Evolutionary conservation across 2,329 filamentous ascomycete genomes (phyloP), one percentile per base, ranked within the genome.

Genomic region (Fusarium sp.): DNA sequence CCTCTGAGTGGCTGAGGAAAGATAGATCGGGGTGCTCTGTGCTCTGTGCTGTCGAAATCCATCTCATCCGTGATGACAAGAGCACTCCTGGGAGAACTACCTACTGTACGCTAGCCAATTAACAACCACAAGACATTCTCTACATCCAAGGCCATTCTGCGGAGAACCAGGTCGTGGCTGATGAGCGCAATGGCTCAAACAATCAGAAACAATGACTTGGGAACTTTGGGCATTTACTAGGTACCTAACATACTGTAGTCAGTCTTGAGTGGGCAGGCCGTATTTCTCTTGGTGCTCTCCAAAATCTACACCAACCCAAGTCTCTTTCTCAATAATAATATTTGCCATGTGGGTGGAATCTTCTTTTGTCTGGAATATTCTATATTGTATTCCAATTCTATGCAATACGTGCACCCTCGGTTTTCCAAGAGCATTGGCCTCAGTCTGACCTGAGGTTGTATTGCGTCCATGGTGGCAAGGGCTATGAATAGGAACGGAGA

Each of bases 401-500:
- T 48, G 25, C 44, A 49, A 57, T 59, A 49, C 59, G 46, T 71
- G 42, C 19, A 33, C 29, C 41, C 52, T 52, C 48, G n/a, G 56
- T 59, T 62, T 62, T 56, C 42, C 38, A 49, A 66, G 42, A 21
- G 54, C 37, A 49, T 69, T 56, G 49, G 46, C 37, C 55, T 70
- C 44, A 31, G 42, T 70, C 37, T 31, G 39, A 73, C 60, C 48
- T 60, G 49, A 55, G 55, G 70, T 67, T 67, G 70, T 73, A 70
- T 70, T 62, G 61, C 57, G 55, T 67, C 37, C 29, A 54, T 31
- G 39, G 71, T 73, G 63, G 63, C 62, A 61, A 71, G 66, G 64
- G 55, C 70, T 73, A 73, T 73, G 70, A 73, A 73, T 73, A 73
- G 70, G 51, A 64, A 60, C 46, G 51, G 67, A 44, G 51, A 44